Evolutionary conservation across 2,329 filamentous ascomycete species (phyloP), one percentile per base, ranked within the genome.

Genomic region (Pseudocercospora fijiensis): DNA sequence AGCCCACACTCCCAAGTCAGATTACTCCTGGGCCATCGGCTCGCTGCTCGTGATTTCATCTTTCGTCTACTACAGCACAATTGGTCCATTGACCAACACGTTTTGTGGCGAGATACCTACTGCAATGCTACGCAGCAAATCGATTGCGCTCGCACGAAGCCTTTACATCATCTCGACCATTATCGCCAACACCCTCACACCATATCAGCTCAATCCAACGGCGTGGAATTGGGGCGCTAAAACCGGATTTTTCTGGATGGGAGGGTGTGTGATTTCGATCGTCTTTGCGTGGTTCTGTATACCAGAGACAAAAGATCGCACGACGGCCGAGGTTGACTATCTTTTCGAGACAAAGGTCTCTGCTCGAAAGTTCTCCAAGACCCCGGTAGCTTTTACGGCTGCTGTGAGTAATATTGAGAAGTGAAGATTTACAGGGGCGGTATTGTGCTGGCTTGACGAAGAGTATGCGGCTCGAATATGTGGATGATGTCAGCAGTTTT

Each of bases 241-340:
- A 16, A 52, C 59, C 3, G 59, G 30, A 8, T 58, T 43, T 22
- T 58, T 58, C 56, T 58, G 56, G 56, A 53, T 53, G 49, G 49
- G 49, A 30, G 49, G 56, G 1, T 58, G 56, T 26, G 20, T 47
- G 13, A 58, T 58, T 20, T 43, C 33, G 16, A 3, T 58, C n/a
- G 18, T 41, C 4, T 58, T 43, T 13, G 33, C 30, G 4, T 53
- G 18, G 11, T 53, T 53, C 16, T 53, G 49, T 53, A 7, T 53
- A 10, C 80, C 49, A 8, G 80, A 82, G 69, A 70, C 79, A 45
- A 80, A 82, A 75, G 62, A 75, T 60, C 77, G 80, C 6, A 78
- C 79, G 4, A 81, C 79, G 69, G 77, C 78, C 57, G 80, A 82
- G 72, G 66, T 73, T 9, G 80, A 81, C 57, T 78, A 81, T 61